Evolutionary conservation across 2,329 filamentous ascomycete genomes (phyloP).

Genomic region (Ceratocystis albifundus): DNA sequence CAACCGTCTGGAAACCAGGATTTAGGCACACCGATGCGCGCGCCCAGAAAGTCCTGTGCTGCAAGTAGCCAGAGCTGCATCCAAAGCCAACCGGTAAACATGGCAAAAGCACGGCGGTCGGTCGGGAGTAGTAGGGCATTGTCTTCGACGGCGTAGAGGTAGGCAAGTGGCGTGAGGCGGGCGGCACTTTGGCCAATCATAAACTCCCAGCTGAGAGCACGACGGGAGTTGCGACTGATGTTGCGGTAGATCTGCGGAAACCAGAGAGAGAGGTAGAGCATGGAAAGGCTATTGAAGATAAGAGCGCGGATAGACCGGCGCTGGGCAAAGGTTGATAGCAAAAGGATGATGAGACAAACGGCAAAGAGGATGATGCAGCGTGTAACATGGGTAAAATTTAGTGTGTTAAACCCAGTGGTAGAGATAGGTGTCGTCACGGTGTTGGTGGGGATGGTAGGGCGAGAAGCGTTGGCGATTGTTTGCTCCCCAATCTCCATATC

Average conservation of each 20-base stretch:
- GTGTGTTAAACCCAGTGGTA: conserved; percentile 27
- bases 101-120: conserved; percentile 54
- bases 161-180: conserved; percentile 67
- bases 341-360: conserved; percentile 45
- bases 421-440: conserved; percentile 30
- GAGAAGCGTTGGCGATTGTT: background rate
- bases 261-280: conserved; percentile 84
- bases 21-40: conserved; percentile 69
- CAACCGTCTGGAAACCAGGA: conserved; percentile 64
- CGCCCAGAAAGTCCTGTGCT: conserved; percentile 74
- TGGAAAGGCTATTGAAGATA: conserved; percentile 53
- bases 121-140: conserved; percentile 70
- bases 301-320: conserved; percentile 42
- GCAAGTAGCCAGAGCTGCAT: conserved; percentile 67
- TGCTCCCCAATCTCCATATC: conserved; percentile 46
- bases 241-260: conserved; percentile 86
- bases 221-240: conserved; percentile 77
- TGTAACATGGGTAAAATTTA: conserved; percentile 45
- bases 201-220: conserved; percentile 84
- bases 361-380: conserved; percentile 47
- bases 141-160: conserved; percentile 66
- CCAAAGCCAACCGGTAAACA: conserved; percentile 69
- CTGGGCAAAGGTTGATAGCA: conserved; percentile 50
- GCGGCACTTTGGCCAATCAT: conserved; percentile 71
- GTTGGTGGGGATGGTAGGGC: conserved; percentile 1